A percentile compares a stretch with the other conserved stretches of the same genome.
phyloP scores from a whole-genome alignment of 306 rosid species.

The Cucumis melo region DNA sequence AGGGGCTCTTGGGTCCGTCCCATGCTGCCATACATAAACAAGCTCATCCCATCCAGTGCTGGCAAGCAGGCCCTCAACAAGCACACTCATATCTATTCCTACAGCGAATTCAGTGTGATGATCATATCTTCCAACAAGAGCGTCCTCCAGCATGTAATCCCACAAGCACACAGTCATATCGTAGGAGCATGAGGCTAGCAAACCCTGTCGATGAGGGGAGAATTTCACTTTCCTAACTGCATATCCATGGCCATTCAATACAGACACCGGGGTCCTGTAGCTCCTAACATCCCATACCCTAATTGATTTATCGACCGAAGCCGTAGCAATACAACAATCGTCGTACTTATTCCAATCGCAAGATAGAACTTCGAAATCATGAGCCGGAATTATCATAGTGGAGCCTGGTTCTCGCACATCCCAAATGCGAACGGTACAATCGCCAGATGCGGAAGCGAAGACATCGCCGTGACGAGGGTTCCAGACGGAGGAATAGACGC shows the following conservation, averaged over 20 bases:
- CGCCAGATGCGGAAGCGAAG: conserved; percentile 93
- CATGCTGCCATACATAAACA: conserved; percentile 86
- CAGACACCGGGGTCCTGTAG: conserved; percentile 42
- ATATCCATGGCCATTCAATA: conserved; percentile 70
- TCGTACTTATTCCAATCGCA: conserved; percentile 95
- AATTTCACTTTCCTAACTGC: conserved; percentile 70
- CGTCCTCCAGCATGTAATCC: conserved; percentile 87
- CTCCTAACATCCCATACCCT: conserved; percentile 84
- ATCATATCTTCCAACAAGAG: conserved; percentile 70
- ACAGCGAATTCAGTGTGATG: conserved; percentile 86
- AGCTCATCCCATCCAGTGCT: conserved; percentile 96
- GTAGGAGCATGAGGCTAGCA: conserved; percentile 68
- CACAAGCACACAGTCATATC: conserved; percentile 88
- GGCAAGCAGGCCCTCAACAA: conserved; percentile 82
- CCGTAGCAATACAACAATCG: conserved; percentile 61
- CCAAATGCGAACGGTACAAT: conserved; percentile 79
- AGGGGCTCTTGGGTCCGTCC: conserved; percentile 82
- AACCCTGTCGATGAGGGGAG: conserved; percentile 57
- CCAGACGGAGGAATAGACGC: conserved; percentile 84
- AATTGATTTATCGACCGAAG: conserved; percentile 71
- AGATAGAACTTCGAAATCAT: conserved; percentile 52
- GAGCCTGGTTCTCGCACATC: conserved; percentile 80
- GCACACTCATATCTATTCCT: conserved; percentile 88
- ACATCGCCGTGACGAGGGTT: conserved; percentile 87
- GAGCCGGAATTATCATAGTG: conserved; percentile 71